phyloP scores from a whole-genome alignment of 495 filamentous ascomycete species.

The Lepidopterella palustris region DNA sequence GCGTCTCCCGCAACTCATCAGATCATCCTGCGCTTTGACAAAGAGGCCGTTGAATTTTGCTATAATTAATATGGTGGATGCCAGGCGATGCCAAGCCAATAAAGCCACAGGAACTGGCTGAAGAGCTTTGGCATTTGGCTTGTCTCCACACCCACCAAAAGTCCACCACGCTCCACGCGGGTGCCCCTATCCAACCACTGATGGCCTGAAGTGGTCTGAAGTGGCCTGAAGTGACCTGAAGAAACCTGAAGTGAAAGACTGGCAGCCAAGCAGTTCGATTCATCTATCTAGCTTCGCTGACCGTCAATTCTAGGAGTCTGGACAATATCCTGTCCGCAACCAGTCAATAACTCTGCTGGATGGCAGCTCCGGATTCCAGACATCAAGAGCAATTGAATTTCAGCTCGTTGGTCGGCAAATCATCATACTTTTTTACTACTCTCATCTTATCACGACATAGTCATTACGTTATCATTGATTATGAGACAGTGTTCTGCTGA shows the following conservation, averaged over 20 bases:
- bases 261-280: neutral
- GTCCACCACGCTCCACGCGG: too few relatives aligned
- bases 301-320: neutral
- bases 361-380: too few relatives aligned
- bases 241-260: neutral
- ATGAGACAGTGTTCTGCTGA: too few relatives aligned
- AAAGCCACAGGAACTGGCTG: neutral
- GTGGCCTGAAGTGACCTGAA: too few relatives aligned
- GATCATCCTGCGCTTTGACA: neutral
- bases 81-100: conserved; percentile 1
- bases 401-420: too few relatives aligned
- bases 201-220: too few relatives aligned
- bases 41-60: neutral
- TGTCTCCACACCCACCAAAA: neutral
- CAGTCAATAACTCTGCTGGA: too few relatives aligned
- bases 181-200: too few relatives aligned
- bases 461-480: too few relatives aligned
- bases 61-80: neutral
- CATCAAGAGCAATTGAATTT: too few relatives aligned
- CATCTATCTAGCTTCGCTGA: neutral
- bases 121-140: neutral
- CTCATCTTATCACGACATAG: too few relatives aligned
- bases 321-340: neutral
- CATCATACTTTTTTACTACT: too few relatives aligned
- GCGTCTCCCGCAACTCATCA: neutral